Base-by-base conservation (phyloP, 2,329 filamentous ascomycete species). In the Fragosphaeria purpurea region DNA sequence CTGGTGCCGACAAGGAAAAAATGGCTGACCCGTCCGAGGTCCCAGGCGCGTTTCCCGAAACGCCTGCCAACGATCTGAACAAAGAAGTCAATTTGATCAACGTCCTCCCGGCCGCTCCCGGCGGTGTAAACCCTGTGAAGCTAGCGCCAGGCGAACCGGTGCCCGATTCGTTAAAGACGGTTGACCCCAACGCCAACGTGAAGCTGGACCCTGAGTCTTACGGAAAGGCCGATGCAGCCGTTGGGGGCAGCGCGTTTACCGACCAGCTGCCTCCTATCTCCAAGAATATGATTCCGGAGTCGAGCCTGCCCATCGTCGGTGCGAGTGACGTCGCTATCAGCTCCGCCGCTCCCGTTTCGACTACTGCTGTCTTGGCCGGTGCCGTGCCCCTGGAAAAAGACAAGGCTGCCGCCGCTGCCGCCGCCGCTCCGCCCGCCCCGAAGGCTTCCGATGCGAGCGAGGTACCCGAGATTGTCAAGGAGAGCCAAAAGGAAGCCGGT, bases 201-300 rank as follows among this genome's bases (percentile, higher is more conserved):
- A 80, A 83, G 61, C 77, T 87, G 22, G 90, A 96, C 65, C 78
- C 88, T 65, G 86, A 82, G 58, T 91, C 88, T 1, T 97, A 96
- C 67, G 85, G 94, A 65, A 86, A 86, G 66, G 82, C 83, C 56
- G 85, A 85, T 61, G 77, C 81, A 51, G 77, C 82, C 52, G 67
- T 82, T 41, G 73, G 76, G 47, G 77, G 76, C 33, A 51, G 57
- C 60, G 71, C 48, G 65, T 53, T 54, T 2, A 69, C 57, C 6
- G 69, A 74, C 46, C 67, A 73, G 50, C 63, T 83, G 38, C 78
- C 80, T 34, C 72, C 75, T 8, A 67, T 83, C 51, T 72, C 76
- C 44, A 76, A 73, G 55, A 82, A 75, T 66, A 71, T 86, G 64
- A 89, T 93, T 56, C 88, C 88, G 13, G 88, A 94, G 69, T 91